Evolutionary conservation across 1,139 yeast species (phyloP).

Genomic region (Kurtzmaniella natalensis): DNA sequence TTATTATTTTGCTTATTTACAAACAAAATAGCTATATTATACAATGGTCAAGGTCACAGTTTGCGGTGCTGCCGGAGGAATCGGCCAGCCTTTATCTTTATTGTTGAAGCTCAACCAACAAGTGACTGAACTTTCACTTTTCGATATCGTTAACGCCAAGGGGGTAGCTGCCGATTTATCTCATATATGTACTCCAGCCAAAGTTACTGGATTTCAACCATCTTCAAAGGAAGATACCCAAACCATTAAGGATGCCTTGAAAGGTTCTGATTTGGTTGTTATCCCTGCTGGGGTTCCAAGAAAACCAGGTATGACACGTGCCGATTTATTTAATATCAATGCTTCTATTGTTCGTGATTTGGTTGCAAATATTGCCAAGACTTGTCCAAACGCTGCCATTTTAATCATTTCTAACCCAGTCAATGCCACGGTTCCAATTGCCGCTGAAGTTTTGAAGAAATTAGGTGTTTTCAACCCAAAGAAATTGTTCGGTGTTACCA

Average conservation of each 20-base stretch:
- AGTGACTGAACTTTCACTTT: slow-evolving; percentile 80
- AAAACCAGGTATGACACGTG: slow-evolving; percentile 99
- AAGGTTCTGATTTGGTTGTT: slow-evolving; percentile 80
- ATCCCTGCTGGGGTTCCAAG: slow-evolving; percentile 99
- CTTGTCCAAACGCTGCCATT: slow-evolving; percentile 83
- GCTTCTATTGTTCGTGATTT: slow-evolving; percentile 93
- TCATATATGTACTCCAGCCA: slow-evolving; percentile 87
- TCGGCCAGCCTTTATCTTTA: slow-evolving; percentile 95
- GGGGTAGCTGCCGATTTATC: slow-evolving; percentile 97
- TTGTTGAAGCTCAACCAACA: slow-evolving; percentile 82
- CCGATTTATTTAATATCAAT: slow-evolving; percentile 94
- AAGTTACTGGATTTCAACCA: slow-evolving; percentile 79
- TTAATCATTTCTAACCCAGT: slow-evolving; percentile 95
- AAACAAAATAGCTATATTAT: too few relatives aligned
- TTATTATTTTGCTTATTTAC: too few relatives aligned
- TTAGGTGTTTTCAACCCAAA: slow-evolving; percentile 87
- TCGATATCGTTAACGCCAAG: slow-evolving; percentile 90
- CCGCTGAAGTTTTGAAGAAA: slow-evolving; percentile 86
- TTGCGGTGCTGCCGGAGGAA: slow-evolving; percentile 97
- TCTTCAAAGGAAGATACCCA: slow-evolving; percentile 58
- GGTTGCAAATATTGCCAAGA: slow-evolving; percentile 83
- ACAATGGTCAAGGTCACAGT: slow-evolving; percentile 70
- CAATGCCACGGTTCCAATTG: slow-evolving; percentile 97
- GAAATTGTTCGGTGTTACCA: slow-evolving; percentile 94
- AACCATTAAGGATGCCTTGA: slow-evolving; percentile 73